phyloP scores from a whole-genome alignment of 1,284 basidiomycete genomes.

The Ceratobasidium sp. region DNA sequence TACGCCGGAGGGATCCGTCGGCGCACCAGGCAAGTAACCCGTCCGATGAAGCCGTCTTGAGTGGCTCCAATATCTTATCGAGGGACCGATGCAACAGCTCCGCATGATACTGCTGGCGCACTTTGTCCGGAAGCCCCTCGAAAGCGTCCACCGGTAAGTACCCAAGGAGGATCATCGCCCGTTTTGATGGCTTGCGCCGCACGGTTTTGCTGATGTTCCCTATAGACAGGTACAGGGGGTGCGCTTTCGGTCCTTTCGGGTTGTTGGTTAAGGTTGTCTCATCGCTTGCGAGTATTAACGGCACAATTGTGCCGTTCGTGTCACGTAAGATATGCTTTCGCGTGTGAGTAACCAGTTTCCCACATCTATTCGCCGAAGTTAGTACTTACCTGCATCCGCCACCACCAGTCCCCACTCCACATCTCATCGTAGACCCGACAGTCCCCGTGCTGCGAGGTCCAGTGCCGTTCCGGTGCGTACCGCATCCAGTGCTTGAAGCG shows the following conservation, averaged over 20 bases:
- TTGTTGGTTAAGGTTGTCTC: not conserved
- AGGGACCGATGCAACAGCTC: conserved; percentile 38
- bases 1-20: conserved; percentile 16
- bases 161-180: conserved; percentile 16
- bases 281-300: not conserved
- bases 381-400: conserved; percentile 2
- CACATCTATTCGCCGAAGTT: not conserved
- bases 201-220: conserved; percentile 41
- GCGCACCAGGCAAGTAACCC: conserved; percentile 20
- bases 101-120: not conserved
- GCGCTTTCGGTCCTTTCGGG: not conserved
- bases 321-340: not conserved
- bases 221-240: conserved; percentile 7
- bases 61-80: conserved; percentile 20
- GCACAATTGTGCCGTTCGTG: not conserved
- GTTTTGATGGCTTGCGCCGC: conserved; percentile 20
- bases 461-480: conserved; percentile 17
- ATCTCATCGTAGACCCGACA: conserved; percentile 9
- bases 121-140: not conserved
- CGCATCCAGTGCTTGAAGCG: conserved; percentile 10
- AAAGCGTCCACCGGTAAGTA: conserved; percentile 31
- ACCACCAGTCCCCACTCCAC: conserved; percentile 26
- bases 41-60: not conserved
- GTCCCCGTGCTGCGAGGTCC: not conserved
- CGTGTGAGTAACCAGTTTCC: not conserved